Evolutionary conservation across 192 early-diverging fungal genomes (phyloP), one percentile per base, ranked within the genome.

Genomic region (Helicostylum pulchrum): DNA sequence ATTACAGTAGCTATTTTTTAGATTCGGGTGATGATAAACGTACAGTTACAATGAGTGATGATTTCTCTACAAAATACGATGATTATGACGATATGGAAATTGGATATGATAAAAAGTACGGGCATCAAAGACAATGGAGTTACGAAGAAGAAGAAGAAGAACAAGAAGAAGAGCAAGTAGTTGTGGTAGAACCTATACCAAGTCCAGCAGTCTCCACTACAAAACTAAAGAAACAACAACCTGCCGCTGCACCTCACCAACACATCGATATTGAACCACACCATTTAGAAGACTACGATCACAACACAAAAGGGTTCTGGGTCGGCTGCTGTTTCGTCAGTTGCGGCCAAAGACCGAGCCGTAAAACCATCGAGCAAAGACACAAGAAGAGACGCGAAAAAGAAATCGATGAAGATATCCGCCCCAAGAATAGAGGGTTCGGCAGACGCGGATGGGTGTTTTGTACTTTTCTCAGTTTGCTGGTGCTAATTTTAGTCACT

Each of bases 301-400:
- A 45, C 45, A 15, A 42, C 7, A 59, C 19, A 6, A 31, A 59
- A 14, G 61, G 68, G 0, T 58, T 54, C n/a, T 70, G 68, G 68
- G 19, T 70, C 36, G 68, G 68, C 8, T 70, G 68, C 47, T 70
- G 68, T 19, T 70, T 63, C 26, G 20, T 70, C 0, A 57, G 53
- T 20, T 70, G 61, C 42, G 54, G 53, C 12, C 61, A 51, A 14
- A 60, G 53, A 7, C 61, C 31, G 14, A 61, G 23, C 7, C 49
- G 34, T 21, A 15, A 17, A 11, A 34, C 48, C 0, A 32, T 53
- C 23, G 44, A 31, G 2, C n/a, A 47, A 17, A 12, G 23, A 12
- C n/a, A 59, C 3, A 46, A 67, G 31, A 58, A 17, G 46, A 44
- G 42, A 20, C 20, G 34, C 21, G 51, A 47, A 31, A 45, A 30